Base-by-base conservation (phyloP, 1,284 basidiomycete genomes). In the Cutaneotrichosporon spelunceum region DNA sequence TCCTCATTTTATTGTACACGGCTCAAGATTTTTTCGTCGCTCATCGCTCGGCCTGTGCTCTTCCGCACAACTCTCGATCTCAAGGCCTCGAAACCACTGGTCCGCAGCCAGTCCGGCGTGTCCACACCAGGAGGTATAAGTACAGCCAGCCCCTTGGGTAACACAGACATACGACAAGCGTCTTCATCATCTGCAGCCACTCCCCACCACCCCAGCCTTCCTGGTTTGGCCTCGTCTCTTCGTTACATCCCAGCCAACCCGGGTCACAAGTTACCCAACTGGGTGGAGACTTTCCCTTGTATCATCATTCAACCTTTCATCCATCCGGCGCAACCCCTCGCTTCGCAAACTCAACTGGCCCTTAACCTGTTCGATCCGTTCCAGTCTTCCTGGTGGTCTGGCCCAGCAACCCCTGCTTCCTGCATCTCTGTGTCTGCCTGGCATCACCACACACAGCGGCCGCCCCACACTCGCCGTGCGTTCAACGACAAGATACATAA, bases 261-360 rank as follows among this genome's bases (percentile, higher is more conserved):
- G 11, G 2, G 36, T 16, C 36, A 39, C 39, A 42, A 42, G 39
- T 19, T n/a, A 19, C 39, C 39, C 21, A 10, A 26, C 23, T 24
- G 26, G 24, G 19, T 30, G 48, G 2, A 48, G 9, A 27, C 1
- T 11, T 14, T 9, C 3, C 21, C 45, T 30, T 14, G 27, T 50
- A 50, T 50, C 26, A 29, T 50, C 48, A 50, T 50, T 19, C 14
- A 42, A 42, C 39, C 26, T 29, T 50, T n/a, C 45, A 47, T 50
- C 27, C 48, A n/a, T 50, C 48, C 48, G 48, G 27, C 26, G 16
- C 24, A 30, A 50, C 48, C 48, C 48, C 48, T 50, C 24, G 24
- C 16, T 50, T 9, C 48, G 29, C 48, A 50, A 50, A 50, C 48
- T 50, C 48, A 29, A 50, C 48, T 48, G 23, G 3, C n/a, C 44